Percentiles rank a stretch among this genome's conserved stretches.
Evolutionary conservation across 139 green algal genomes (phyloP).

Genomic region (Pleodorina starrii): DNA sequence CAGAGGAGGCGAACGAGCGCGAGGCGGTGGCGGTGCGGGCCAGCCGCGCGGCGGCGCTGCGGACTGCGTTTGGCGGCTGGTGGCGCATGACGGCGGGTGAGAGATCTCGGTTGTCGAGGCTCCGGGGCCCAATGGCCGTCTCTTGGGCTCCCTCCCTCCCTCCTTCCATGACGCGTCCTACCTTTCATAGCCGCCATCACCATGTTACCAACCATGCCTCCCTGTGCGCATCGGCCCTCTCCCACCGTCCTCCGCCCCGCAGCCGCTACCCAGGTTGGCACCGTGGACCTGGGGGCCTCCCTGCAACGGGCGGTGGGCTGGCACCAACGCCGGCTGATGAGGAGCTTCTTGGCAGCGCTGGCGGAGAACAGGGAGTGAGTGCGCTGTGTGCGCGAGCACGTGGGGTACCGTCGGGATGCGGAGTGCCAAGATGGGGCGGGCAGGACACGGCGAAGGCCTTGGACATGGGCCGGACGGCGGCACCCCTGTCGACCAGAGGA

Average conservation of each 20-base stretch:
- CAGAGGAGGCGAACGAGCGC: constrained; percentile 12
- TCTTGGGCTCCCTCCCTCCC: not conserved
- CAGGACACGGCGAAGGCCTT: too few species aligned
- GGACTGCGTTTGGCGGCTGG: constrained; percentile 35
- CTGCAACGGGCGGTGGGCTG: not conserved
- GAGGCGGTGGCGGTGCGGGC: not conserved
- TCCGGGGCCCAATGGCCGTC: not conserved
- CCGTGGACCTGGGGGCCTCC: not conserved
- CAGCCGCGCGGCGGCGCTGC: constrained; percentile 1
- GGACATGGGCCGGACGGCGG: too few species aligned
- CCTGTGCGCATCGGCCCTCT: too few species aligned
- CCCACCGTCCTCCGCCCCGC: too few species aligned
- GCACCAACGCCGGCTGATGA: constrained; percentile 4
- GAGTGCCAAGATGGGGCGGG: too few species aligned
- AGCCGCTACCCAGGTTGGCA: not conserved
- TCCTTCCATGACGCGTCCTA: too few species aligned
- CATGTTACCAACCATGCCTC: too few species aligned
- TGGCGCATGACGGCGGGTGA: not conserved
- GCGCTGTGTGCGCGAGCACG: too few species aligned
- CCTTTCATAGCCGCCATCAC: too few species aligned
- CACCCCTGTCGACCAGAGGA: too few species aligned
- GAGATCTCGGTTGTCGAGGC: not conserved
- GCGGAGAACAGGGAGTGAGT: not conserved
- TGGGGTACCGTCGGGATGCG: too few species aligned
- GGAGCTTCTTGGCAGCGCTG: not conserved